Base-by-base conservation (phyloP, 148 eudicot genomes). In the Rhododendron kiyosumense region DNA sequence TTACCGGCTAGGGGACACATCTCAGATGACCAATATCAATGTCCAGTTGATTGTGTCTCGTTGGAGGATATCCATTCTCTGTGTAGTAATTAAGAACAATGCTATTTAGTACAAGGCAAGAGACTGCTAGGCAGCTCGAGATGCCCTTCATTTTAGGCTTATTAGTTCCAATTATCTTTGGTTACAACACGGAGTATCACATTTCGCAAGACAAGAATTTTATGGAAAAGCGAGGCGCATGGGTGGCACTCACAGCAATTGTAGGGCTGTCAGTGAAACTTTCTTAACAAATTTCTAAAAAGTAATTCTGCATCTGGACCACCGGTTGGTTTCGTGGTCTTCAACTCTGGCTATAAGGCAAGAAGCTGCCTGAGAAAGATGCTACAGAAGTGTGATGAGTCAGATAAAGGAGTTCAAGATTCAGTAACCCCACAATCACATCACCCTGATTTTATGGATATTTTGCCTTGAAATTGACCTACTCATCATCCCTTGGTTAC, bases 381-480 rank as follows among this genome's bases (percentile, higher is more conserved):
- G 14, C 71, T 9, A 63, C 30, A 63, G 0, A 63, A 63, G 28
- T 9, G 71, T n/a, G 71, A 63, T 24, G n/a, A 24, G 11, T 63
- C 12, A 20, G 65, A 59, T 0, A 69, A 14, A 69, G 32, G 36
- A 26, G 15, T 14, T 26, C 75, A 26, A 69, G 36, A 69, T 69
- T 28, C 75, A 69, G 36, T 26, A 67, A 30, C 75, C 43, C 43
- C 43, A 13, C 22, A 51, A 81, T 81, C 65, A 11, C 1, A 26
- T 28, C 17, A 48, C 10, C 32, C 20, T 30, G 36, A 79, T 14
- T 79, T 30, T 18, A 43, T 10, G 32, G 48, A 4, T 0, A 1
- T 28, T 24, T 13, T 28, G 52, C 79, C 75, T 84, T 49, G 71
- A 32, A 36, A 84, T 75, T 20, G 81, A 84, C 81, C 81, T 12